These are phyloP conservation scores for Pichia scutulata DNA, from an alignment of 805 yeast genomes.

Conservation along the genomic window DNA sequence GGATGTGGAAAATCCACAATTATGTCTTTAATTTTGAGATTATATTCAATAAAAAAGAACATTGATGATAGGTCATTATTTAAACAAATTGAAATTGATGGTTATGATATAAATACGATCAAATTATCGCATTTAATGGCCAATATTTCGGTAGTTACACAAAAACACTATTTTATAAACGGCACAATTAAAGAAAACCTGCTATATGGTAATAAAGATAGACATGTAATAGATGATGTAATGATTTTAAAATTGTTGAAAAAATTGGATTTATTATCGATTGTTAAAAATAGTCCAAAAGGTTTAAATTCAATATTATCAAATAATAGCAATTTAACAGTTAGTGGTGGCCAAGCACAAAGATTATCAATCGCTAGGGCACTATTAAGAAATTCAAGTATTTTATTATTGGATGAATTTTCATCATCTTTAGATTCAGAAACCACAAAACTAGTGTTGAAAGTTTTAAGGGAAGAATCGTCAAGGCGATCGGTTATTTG, in stretches of 20 bases:
- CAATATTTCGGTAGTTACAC: conserved; percentile 64
- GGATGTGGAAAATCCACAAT: conserved; percentile 92
- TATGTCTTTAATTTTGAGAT: conserved; percentile 44
- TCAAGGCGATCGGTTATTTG: conserved; percentile 40
- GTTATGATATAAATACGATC: conserved; percentile 38
- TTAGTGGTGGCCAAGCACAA: conserved; percentile 92
- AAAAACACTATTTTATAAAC: conserved; percentile 61
- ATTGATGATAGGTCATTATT: background rate
- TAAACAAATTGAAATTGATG: conserved; percentile 36
- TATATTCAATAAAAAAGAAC: conserved; percentile 31
- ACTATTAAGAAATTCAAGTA: conserved; percentile 52
- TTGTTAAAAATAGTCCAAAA: conserved; percentile 45
- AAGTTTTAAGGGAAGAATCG: conserved; percentile 34
- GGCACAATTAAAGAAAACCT: conserved; percentile 71
- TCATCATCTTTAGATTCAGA: conserved; percentile 79
- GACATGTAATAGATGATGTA: conserved; percentile 12
- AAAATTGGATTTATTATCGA: conserved; percentile 44
- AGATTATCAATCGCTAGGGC: conserved; percentile 81
- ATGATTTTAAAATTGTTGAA: conserved; percentile 35
- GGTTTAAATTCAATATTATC: conserved; percentile 57
- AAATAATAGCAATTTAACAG: conserved; percentile 31
- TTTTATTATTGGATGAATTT: conserved; percentile 79
- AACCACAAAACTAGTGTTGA: conserved; percentile 43
- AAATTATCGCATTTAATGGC: conserved; percentile 43
- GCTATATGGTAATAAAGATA: conserved; percentile 43